Conservation (phyloP, 805 yeast species). For the Ascoidea asiatica region DNA sequence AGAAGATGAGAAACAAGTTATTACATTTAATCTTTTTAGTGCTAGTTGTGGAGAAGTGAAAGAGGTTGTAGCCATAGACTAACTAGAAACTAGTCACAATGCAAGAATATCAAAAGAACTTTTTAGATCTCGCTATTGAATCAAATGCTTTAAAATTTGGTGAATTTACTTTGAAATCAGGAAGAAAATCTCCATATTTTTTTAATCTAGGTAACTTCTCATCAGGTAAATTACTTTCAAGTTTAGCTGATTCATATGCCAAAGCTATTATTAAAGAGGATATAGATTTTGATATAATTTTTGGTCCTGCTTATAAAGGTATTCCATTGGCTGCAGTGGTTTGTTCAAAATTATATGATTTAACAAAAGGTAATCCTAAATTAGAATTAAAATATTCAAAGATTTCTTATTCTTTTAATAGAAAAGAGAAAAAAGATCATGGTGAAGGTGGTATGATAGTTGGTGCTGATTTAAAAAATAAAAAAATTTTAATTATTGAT, state of each 20-base stretch:
- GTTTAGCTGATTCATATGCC: slow-evolving; percentile 81
- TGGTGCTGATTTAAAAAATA: slow-evolving; percentile 62
- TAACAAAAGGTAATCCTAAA: slow-evolving; percentile 28
- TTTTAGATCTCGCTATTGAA: slow-evolving; percentile 72
- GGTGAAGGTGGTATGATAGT: slow-evolving; percentile 97
- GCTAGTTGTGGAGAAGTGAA: too few relatives aligned
- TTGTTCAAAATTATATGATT: slow-evolving; percentile 81
- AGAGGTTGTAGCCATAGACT: neutral
- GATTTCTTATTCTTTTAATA: slow-evolving; percentile 84
- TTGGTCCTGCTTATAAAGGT: slow-evolving; percentile 98
- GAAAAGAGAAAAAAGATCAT: slow-evolving; percentile 94
- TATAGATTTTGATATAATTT: slow-evolving; percentile 75
- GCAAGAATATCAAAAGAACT: slow-evolving; percentile 43
- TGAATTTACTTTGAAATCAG: slow-evolving; percentile 78
- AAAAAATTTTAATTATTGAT: slow-evolving; percentile 76
- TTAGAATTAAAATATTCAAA: slow-evolving; percentile 53
- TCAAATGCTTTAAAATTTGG: slow-evolving; percentile 82
- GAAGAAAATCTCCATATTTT: slow-evolving; percentile 90
- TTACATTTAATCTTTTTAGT: too few relatives aligned
- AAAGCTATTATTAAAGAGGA: slow-evolving; percentile 72
- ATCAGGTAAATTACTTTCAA: slow-evolving; percentile 67
- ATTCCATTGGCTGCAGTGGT: slow-evolving; percentile 91
- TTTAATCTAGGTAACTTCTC: slow-evolving; percentile 87
- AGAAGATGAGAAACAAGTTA: too few relatives aligned
- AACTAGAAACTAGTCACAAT: slow-evolving; percentile 12